phyloP scores from a whole-genome alignment of 129 eudicot species.

The Arctium lappa region DNA sequence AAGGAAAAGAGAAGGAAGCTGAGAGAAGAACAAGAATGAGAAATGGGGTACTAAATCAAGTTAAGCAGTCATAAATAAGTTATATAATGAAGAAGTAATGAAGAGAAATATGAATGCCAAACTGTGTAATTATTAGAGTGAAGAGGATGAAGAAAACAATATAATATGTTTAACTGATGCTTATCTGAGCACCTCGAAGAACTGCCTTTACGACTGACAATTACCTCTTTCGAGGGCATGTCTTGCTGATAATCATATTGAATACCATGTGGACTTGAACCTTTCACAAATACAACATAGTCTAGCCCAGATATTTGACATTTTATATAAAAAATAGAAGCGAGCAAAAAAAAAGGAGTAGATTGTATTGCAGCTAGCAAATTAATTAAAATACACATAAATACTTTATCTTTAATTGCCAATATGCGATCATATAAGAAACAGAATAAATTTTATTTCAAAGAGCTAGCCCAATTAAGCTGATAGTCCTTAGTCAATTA shows the following conservation, averaged over 20 bases:
- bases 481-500: slow-evolving; percentile 1
- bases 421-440: not conserved
- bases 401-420: not conserved
- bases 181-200: too few species aligned
- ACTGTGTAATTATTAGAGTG: not conserved
- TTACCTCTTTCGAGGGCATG: too few species aligned
- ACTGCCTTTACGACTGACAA: too few species aligned
- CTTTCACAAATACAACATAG: too few species aligned
- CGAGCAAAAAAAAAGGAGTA: not conserved
- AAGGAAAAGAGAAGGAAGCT: not conserved
- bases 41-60: not conserved
- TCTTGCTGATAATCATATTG: too few species aligned
- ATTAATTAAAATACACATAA: not conserved
- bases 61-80: not conserved
- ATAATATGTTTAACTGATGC: not conserved
- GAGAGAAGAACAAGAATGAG: not conserved
- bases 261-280: too few species aligned
- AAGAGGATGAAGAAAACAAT: not conserved
- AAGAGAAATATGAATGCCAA: not conserved
- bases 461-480: not conserved
- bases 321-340: too few species aligned
- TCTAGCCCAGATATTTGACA: too few species aligned
- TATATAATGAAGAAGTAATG: not conserved
- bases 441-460: not conserved
- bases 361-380: not conserved